Conservation (phyloP, 805 yeast genomes). For the Myxozyma melibiosi region DNA sequence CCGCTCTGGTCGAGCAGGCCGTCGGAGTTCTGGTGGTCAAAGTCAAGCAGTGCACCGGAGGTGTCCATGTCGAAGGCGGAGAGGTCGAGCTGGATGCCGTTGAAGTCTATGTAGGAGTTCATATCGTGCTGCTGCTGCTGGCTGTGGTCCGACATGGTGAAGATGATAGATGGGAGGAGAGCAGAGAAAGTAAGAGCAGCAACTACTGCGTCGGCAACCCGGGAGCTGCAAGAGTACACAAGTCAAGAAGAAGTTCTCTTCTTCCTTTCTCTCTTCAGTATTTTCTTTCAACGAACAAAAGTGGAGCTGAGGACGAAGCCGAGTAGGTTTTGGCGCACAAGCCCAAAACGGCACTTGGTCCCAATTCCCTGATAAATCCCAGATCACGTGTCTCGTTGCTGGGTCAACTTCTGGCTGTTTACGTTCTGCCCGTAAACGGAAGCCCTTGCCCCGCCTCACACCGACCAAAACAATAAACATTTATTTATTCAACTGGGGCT, state of each 20-base stretch:
- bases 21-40: constrained; percentile 7
- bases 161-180: neutral
- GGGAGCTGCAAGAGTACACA: no score
- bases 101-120: constrained; percentile 29
- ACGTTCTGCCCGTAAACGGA: neutral
- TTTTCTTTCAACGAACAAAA: no score
- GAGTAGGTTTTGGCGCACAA: no score
- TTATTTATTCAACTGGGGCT: neutral
- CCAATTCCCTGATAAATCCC: no score
- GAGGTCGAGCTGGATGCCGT: constrained; percentile 31
- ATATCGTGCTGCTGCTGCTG: constrained; percentile 15
- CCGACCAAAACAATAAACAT: neutral
- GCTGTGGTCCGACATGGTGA: neutral
- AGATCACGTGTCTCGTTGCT: constrained; percentile 1
- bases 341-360: no score
- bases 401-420: constrained; percentile 4
- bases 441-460: neutral
- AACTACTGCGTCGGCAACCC: no score
- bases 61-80: constrained; percentile 25
- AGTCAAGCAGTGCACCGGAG: constrained; percentile 6
- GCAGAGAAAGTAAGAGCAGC: no score
- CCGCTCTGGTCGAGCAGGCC: neutral
- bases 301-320: no score
- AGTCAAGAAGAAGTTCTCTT: no score
- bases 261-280: no score